phyloP scores from a whole-genome alignment of 164 flowering plant genomes.

The Tinospora cordifolia region DNA sequence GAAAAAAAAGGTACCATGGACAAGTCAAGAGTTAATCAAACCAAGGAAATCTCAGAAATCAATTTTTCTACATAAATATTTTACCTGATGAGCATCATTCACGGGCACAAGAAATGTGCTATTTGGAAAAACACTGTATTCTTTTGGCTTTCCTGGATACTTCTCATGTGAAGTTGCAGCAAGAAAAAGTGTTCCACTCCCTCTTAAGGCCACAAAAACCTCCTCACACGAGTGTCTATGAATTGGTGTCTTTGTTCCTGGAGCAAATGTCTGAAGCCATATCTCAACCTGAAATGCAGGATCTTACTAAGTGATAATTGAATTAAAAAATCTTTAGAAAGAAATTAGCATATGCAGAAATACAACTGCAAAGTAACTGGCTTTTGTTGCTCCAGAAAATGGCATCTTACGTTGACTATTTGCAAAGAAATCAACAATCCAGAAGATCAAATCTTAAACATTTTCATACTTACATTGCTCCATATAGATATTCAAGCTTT shows the following conservation, averaged over 20 bases:
- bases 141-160: conserved; percentile 69
- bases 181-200: conserved; percentile 74
- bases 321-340: neutral
- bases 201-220: conserved; percentile 76
- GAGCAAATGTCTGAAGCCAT: conserved; percentile 90
- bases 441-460: neutral
- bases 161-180: conserved; percentile 53
- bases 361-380: neutral
- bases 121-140: conserved; percentile 49
- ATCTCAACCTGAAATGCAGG: conserved; percentile 58
- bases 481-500: neutral
- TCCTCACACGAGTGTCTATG: conserved; percentile 98
- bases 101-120: conserved; percentile 84
- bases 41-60: neutral
- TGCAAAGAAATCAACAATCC: neutral
- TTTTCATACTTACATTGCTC: neutral
- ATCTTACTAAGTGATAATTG: neutral
- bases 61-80: neutral
- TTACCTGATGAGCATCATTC: conserved; percentile 92
- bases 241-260: conserved; percentile 74
- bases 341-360: neutral
- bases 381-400: neutral
- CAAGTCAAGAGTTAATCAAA: neutral
- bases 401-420: neutral
- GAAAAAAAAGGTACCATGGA: neutral